Evolutionary conservation across 129 eudicot genomes (phyloP).

Genomic region (Artemisia tridentata): DNA sequence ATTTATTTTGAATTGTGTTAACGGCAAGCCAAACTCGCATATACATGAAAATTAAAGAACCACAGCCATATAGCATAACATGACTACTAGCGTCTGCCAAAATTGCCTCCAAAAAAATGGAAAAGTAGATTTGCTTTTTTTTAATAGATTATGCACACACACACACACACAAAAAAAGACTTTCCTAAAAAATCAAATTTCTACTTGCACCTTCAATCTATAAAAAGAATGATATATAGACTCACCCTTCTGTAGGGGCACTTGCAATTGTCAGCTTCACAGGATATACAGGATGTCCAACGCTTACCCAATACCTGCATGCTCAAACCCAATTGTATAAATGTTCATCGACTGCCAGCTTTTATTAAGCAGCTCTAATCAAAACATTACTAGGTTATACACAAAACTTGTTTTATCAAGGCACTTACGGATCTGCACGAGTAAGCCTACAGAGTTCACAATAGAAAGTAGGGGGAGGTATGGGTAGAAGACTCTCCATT

Average conservation of each 20-base stretch:
- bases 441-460: conserved; percentile 89
- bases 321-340: conserved; percentile 12
- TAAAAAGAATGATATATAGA: neutral
- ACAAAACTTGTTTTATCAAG: neutral
- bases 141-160: no score
- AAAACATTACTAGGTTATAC: no score
- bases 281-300: conserved; percentile 70
- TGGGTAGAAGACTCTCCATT: conserved; percentile 66
- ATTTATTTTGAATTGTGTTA: neutral
- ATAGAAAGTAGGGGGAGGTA: conserved; percentile 60
- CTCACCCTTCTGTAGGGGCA: conserved; percentile 89
- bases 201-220: no score
- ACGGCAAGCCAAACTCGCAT: neutral
- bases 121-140: no score
- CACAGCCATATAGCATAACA: neutral
- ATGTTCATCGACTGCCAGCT: conserved; percentile 4
- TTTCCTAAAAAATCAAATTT: no score
- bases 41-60: neutral
- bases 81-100: no score
- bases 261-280: conserved; percentile 72
- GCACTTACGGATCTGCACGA: conserved; percentile 97
- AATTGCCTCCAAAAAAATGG: no score
- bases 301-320: conserved; percentile 81
- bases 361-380: neutral
- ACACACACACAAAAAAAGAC: no score